Base-by-base conservation (phyloP, 768 basidiomycete genomes). In the Pholiota molesta region DNA sequence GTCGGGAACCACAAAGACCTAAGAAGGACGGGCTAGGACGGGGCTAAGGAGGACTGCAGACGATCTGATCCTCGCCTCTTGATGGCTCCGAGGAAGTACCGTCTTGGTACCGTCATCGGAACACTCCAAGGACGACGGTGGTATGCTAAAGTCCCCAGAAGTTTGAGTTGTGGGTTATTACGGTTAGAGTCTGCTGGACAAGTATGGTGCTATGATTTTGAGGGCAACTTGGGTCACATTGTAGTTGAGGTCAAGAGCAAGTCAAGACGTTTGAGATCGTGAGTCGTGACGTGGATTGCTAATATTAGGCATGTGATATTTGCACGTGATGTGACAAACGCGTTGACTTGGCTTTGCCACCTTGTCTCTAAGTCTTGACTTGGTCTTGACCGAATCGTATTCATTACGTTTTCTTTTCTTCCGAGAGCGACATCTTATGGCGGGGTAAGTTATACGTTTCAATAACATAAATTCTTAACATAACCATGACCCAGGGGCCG, bases 261-360 rank as follows among this genome's bases (percentile, higher is more conserved):
- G 26, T 26, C 4, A 2, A 26, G 26, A 26, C 2, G 26, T 26
- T 26, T 26, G 26, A 26, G 31, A 31, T 3, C 31, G 9, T 31
- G 9, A 9, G 9, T 31, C 31, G 31, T 31, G 31, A 31, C 31
- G 6, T 31, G 31, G 31, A 31, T 6, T 31, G 29, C 29, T 31
- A 1, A 1, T 6, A 6, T 1, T 1, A 9, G 31, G 2, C 31
- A 31, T 31, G 31, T 31, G 31, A 7, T 5, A 31, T 7, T 1
- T 7, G 9, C 47, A 58, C 47, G 57, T 58, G 57, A 52, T 29
- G 57, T 58, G 57, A 58, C 57, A 26, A 10, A 19, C 57, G 57
- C 57, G 57, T 58, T 49, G 33, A 14, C 35, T 11, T 37, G 35
- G 21, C 47, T 49, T 49, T 16, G 35, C 35, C n/a, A n/a, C n/a